phyloP scores from a whole-genome alignment of 2,329 filamentous ascomycete genomes.

The Alternaria sp. region DNA sequence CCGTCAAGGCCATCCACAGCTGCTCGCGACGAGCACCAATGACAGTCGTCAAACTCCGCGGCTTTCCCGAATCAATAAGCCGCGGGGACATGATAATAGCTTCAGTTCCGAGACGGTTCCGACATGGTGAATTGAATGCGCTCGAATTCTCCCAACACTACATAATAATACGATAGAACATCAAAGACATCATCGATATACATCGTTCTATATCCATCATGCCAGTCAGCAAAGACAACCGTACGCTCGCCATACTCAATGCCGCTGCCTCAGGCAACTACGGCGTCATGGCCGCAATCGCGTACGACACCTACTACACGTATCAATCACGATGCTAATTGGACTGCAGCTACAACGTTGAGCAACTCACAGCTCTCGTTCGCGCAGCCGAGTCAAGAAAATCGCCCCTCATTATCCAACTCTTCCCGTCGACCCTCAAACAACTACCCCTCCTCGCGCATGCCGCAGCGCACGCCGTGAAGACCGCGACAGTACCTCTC shows the following conservation, averaged over 20 bases:
- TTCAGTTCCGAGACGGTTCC: slow-evolving; percentile 5
- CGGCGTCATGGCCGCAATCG: slow-evolving; percentile 59
- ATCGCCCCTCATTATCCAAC: slow-evolving; percentile 45
- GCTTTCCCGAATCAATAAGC: not conserved
- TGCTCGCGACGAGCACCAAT: slow-evolving; percentile 20
- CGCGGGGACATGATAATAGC: not conserved
- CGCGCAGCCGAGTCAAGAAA: slow-evolving; percentile 43
- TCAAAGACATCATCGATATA: not conserved
- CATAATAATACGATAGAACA: not conserved
- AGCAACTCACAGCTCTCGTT: slow-evolving; percentile 44
- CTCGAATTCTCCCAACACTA: not conserved
- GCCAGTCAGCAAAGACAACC: slow-evolving; percentile 29
- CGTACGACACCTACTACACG: slow-evolving; percentile 21
- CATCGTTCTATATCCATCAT: slow-evolving; percentile 8
- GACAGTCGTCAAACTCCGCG: not conserved
- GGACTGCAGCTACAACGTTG: slow-evolving; percentile 47
- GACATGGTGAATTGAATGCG: not conserved
- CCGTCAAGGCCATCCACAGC: not conserved
- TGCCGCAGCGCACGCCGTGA: slow-evolving; percentile 51
- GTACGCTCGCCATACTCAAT: slow-evolving; percentile 58
- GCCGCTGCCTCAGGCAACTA: slow-evolving; percentile 63
- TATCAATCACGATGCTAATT: slow-evolving; percentile 1
- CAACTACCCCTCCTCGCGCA: slow-evolving; percentile 62
- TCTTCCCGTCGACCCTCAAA: slow-evolving; percentile 67
- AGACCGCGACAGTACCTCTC: slow-evolving; percentile 51